These are phyloP conservation scores for Wickerhamia fluorescens DNA, from an alignment of 805 yeast genomes.

Conservation along the genomic window DNA sequence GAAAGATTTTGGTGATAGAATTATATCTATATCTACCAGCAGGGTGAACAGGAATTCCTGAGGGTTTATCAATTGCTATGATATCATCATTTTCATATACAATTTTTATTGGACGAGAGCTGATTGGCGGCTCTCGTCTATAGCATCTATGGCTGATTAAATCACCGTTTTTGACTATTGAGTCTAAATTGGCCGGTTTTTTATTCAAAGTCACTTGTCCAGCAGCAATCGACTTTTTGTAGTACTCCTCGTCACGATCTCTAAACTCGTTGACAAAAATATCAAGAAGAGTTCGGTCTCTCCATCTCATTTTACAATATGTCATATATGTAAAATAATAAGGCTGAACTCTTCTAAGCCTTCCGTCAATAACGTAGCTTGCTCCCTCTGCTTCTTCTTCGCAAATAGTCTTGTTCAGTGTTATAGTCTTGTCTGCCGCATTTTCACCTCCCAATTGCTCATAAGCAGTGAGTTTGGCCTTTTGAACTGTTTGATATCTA, in stretches of 20 bases:
- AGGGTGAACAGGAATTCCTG: slow-evolving; percentile 95
- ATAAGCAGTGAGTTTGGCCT: slow-evolving; percentile 32
- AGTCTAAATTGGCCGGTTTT: slow-evolving; percentile 53
- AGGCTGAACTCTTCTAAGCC: slow-evolving; percentile 69
- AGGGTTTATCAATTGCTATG: slow-evolving; percentile 85
- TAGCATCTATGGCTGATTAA: slow-evolving; percentile 72
- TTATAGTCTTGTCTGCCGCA: slow-evolving; percentile 11
- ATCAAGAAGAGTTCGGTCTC: slow-evolving; percentile 72
- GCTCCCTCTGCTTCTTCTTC: slow-evolving; percentile 58
- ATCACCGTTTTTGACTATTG: slow-evolving; percentile 75
- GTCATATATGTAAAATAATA: slow-evolving; percentile 88
- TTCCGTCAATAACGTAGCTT: slow-evolving; percentile 48
- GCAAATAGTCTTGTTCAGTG: slow-evolving; percentile 29
- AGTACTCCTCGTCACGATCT: slow-evolving; percentile 64
- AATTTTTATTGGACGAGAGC: slow-evolving; percentile 50
- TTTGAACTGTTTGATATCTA: slow-evolving; percentile 38
- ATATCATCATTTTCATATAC: slow-evolving; percentile 70
- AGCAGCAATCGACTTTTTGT: slow-evolving; percentile 37
- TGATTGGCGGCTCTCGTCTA: slow-evolving; percentile 86
- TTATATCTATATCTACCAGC: slow-evolving; percentile 77
- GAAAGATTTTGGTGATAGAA: slow-evolving; percentile 69
- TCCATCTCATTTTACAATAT: slow-evolving; percentile 87
- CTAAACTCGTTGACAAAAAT: slow-evolving; percentile 81
- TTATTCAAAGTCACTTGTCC: slow-evolving; percentile 78
- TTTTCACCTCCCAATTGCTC: slow-evolving; percentile 32